These are phyloP conservation scores for Cucumis hystrix DNA, from an alignment of 306 rosid genomes.

Conservation along the genomic window DNA sequence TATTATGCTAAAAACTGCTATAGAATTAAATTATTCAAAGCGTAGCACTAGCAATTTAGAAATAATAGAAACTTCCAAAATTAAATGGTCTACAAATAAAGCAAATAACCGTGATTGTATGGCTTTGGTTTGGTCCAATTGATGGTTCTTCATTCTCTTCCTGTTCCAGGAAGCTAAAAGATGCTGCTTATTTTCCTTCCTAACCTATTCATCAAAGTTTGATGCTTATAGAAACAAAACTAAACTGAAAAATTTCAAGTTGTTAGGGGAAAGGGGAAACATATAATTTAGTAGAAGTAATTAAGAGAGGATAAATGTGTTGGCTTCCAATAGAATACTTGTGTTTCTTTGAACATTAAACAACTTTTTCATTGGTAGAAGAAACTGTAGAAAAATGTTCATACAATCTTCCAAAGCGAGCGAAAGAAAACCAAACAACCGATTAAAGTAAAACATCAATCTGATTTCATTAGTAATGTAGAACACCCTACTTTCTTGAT, in stretches of 20 bases:
- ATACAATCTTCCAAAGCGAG: not conserved
- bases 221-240: not conserved
- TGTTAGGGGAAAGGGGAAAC: not conserved
- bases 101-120: slow-evolving; percentile 38
- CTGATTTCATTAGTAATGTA: no score
- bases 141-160: slow-evolving; percentile 49
- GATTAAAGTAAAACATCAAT: not conserved
- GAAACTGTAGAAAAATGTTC: no score
- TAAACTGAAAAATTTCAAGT: not conserved
- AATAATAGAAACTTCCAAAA: not conserved
- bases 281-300: not conserved
- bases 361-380: not conserved
- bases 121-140: slow-evolving; percentile 71
- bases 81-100: not conserved
- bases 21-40: not conserved
- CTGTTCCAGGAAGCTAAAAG: slow-evolving; percentile 44
- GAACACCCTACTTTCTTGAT: no score
- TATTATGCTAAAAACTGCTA: not conserved
- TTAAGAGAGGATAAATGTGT: not conserved
- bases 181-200: slow-evolving; percentile 69
- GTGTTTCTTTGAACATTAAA: not conserved
- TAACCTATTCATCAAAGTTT: not conserved
- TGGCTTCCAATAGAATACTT: not conserved
- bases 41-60: not conserved
- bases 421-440: not conserved